Evolutionary conservation across 73 alveolate species (phyloP).

Genomic region (Uronychia setigera): DNA sequence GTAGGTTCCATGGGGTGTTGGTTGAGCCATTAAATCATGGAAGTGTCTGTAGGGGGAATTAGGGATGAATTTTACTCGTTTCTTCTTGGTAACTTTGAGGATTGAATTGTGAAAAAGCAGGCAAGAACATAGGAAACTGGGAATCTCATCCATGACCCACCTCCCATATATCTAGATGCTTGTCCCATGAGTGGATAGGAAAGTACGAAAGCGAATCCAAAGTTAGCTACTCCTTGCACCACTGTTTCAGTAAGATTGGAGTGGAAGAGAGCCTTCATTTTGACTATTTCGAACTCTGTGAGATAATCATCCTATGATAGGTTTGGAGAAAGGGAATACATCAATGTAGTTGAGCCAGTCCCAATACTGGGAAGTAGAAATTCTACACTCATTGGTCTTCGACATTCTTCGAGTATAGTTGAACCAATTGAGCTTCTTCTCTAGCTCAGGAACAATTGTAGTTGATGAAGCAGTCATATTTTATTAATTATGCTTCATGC

Average conservation of each 20-base stretch:
- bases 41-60: constrained; percentile 12
- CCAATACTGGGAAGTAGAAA: constrained; percentile 56
- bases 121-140: constrained; percentile 50
- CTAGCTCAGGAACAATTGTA: no score
- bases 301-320: constrained; percentile 46
- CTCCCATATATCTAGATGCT: background rate
- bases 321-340: constrained; percentile 1
- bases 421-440: background rate
- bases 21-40: constrained; percentile 61
- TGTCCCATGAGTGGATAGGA: constrained; percentile 58
- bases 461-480: no score
- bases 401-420: constrained; percentile 30
- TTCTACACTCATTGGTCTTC: constrained; percentile 32
- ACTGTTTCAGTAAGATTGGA: constrained; percentile 34
- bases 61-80: background rate
- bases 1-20: constrained; percentile 69
- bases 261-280: constrained; percentile 60
- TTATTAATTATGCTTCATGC: no score
- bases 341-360: constrained; percentile 64
- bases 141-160: constrained; percentile 18
- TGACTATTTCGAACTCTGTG: constrained; percentile 51
- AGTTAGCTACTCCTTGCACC: constrained; percentile 25
- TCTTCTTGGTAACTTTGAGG: constrained; percentile 45
- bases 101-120: constrained; percentile 28
- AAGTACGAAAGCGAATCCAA: constrained; percentile 32